Percentiles rank a stretch among this genome's conserved stretches.
These are phyloP conservation scores for Beauveria bassiana DNA, from an alignment of 2,329 filamentous ascomycete genomes.

Conservation along the genomic window DNA sequence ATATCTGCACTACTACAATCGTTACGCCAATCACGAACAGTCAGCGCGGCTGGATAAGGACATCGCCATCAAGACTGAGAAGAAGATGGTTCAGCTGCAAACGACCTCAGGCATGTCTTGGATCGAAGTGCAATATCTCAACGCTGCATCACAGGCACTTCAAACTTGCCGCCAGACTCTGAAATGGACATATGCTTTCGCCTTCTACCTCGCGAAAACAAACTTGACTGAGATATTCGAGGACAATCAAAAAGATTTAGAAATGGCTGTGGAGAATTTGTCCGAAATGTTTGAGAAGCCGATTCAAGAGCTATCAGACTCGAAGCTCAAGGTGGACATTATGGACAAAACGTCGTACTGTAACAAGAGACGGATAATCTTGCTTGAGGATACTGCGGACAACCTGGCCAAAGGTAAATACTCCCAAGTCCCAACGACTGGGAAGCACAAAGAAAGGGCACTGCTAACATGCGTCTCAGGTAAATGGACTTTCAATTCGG, in stretches of 20 bases:
- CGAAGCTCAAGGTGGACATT: constrained; percentile 96
- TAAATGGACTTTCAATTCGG: constrained; percentile 37
- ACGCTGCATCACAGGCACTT: constrained; percentile 84
- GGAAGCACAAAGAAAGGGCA: constrained; percentile 6
- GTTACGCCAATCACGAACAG: constrained; percentile 97
- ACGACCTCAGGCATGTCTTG: constrained; percentile 92
- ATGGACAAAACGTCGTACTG: constrained; percentile 98
- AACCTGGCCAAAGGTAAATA: constrained; percentile 73
- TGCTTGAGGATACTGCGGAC: constrained; percentile 87
- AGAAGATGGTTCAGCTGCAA: constrained; percentile 97
- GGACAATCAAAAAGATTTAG: constrained; percentile 95
- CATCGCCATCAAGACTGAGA: constrained; percentile 91
- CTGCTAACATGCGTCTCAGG: constrained; percentile 27
- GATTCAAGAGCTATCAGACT: constrained; percentile 69
- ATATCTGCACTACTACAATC: constrained; percentile 99
- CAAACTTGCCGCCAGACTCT: constrained; percentile 97
- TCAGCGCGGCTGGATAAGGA: constrained; percentile 95
- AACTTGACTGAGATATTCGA: constrained; percentile 97
- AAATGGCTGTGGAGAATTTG: constrained; percentile 92
- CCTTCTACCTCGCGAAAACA: constrained; percentile 92
- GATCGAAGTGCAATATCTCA: constrained; percentile 98
- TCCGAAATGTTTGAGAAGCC: constrained; percentile 99
- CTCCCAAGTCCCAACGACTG: background rate
- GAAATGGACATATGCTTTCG: constrained; percentile 99
- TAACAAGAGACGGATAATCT: constrained; percentile 80